Percentiles rank a stretch among this genome's conserved stretches.
These are phyloP conservation scores for Brettanomyces bruxellensis DNA, from an alignment of 805 yeast species.

Conservation along the genomic window DNA sequence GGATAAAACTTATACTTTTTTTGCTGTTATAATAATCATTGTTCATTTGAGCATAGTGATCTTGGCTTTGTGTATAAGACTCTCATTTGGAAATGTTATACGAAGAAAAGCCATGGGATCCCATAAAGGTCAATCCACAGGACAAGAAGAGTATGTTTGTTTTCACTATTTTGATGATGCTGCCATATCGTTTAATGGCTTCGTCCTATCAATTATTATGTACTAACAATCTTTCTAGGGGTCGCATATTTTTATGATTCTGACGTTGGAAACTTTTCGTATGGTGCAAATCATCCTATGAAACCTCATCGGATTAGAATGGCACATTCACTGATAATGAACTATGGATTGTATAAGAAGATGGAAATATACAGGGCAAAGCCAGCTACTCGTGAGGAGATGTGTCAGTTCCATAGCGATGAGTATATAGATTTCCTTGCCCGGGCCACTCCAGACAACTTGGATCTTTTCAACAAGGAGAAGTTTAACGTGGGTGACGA, in stretches of 20 bases:
- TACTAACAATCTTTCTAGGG: conserved; percentile 20
- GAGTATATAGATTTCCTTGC: conserved; percentile 91
- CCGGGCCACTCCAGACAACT: conserved; percentile 85
- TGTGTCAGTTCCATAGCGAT: conserved; percentile 97
- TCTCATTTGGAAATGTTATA: conserved; percentile 19
- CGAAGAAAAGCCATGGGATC: conserved; percentile 54
- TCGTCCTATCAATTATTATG: background rate
- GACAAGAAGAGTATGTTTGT: conserved; percentile 37
- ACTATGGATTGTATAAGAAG: conserved; percentile 90
- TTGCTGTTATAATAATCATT: no score
- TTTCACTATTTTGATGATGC: background rate
- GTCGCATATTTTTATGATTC: conserved; percentile 81
- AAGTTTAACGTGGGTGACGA: conserved; percentile 96
- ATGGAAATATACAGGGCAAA: conserved; percentile 97
- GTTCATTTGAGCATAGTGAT: no score
- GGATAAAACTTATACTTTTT: background rate
- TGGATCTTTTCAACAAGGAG: conserved; percentile 80
- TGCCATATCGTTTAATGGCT: background rate
- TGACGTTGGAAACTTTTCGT: conserved; percentile 96
- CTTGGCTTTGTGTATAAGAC: background rate
- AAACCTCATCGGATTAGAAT: conserved; percentile 97
- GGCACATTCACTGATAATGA: conserved; percentile 96
- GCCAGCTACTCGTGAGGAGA: conserved; percentile 96
- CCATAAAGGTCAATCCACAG: conserved; percentile 45
- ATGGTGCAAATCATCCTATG: conserved; percentile 99